Evolutionary conservation across 2,329 filamentous ascomycete genomes (phyloP), one percentile per base, ranked within the genome.

Genomic region (Diaporthe caulivora): DNA sequence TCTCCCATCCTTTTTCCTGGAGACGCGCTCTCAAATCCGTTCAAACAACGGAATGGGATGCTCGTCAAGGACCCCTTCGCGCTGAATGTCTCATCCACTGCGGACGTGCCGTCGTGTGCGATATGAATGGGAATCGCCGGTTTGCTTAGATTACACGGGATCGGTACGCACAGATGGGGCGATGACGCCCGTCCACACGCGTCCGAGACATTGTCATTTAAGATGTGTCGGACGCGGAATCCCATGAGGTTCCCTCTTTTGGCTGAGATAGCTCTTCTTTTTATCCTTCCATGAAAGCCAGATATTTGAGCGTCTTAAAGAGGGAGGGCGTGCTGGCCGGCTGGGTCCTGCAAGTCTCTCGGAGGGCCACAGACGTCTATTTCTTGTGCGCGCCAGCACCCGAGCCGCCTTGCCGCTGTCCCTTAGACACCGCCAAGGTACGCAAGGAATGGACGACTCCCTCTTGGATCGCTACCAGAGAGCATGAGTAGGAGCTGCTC

Each of bases 41-140:
- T 26, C 15, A 18, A 10, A 44, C 29, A 65, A 34, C 62, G 44
- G 62, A 44, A 62, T 29, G 34, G 21, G 17, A 18, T 18, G 40
- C 18, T 57, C n/a, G 54, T 3, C 54, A 11, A 3, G 24, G 17
- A 18, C 37, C 37, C n/a, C 24, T 64, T 7, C 42, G 29, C 29
- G 29, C 60, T 64, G 42, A 34, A n/a, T 65, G 62, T 65, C 62
- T 51, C 62, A 65, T 21, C 26, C 62, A 65, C 60, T 44, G 62
- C 62, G 44, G 62, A 31, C 21, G 40, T 47, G 40, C n/a, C 58
- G 40, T 9, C 8, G 53, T 34, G 11, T 53, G 49, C 49, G 13
- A 29, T 47, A 3, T 53, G 9, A 34, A 34, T 34, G 49, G 11
- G 51, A 53, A 53, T 53, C 51, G 51, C 26, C 47, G 24, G 51